Evolutionary conservation across 371 early-diverging fungal species (phyloP).

Genomic region (Syncephalastrum contaminatum): DNA sequence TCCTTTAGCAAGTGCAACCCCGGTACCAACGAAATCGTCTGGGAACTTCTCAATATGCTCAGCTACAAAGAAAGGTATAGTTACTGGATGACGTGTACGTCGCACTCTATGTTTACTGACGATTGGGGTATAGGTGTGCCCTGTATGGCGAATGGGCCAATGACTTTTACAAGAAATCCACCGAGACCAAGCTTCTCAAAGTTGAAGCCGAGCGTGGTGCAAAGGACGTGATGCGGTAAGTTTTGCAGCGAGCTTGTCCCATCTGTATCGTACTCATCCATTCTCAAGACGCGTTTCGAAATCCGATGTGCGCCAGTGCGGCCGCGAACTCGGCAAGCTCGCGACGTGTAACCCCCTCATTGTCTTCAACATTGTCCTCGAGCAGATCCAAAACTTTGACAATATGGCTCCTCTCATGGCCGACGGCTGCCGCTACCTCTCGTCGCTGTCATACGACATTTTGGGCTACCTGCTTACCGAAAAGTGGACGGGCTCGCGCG

Average conservation of each 20-base stretch:
- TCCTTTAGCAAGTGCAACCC: conserved; percentile 70
- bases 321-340: conserved; percentile 80
- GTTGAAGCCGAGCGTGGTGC: conserved; percentile 59
- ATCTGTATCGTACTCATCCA: not conserved
- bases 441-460: conserved; percentile 84
- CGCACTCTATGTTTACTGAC: too few relatives aligned
- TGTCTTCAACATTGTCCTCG: conserved; percentile 74
- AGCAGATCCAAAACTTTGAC: conserved; percentile 81
- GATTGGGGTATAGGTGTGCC: conserved; percentile 28
- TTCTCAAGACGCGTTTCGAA: conserved; percentile 62
- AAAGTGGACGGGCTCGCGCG: conserved; percentile 59
- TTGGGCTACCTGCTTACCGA: conserved; percentile 73
- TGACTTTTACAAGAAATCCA: conserved; percentile 51
- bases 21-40: conserved; percentile 71
- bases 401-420: conserved; percentile 84
- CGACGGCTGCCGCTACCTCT: conserved; percentile 84
- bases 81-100: not conserved
- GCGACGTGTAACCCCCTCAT: conserved; percentile 82
- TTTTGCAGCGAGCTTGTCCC: not conserved
- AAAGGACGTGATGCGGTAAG: conserved; percentile 64
- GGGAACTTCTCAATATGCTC: conserved; percentile 68
- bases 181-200: conserved; percentile 47
- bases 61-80: conserved; percentile 67
- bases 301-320: conserved; percentile 79
- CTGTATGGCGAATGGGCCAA: conserved; percentile 85